Conservation (phyloP, 805 yeast genomes). For the Candida palmyrensis region DNA sequence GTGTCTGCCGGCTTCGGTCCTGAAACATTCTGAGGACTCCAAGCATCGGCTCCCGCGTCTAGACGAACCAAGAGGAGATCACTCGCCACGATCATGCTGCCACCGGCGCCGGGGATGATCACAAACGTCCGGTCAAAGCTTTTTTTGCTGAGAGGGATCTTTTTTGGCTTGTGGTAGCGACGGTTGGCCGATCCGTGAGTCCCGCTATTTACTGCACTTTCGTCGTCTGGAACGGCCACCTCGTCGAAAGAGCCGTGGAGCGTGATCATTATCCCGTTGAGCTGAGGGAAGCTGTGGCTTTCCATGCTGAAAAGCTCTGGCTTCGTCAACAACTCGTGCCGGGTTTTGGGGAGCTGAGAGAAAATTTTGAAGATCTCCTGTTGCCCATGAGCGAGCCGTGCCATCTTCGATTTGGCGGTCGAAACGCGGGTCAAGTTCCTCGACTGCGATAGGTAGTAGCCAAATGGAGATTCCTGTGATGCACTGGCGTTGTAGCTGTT, state of each 20-base stretch:
- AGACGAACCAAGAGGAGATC: constrained; percentile 72
- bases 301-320: constrained; percentile 76
- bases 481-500: constrained; percentile 7
- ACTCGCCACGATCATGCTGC: constrained; percentile 77
- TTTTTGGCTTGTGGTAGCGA: constrained; percentile 16
- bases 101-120: constrained; percentile 65
- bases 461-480: constrained; percentile 42
- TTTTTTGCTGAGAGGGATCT: constrained; percentile 47
- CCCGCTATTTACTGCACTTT: constrained; percentile 3
- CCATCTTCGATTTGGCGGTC: constrained; percentile 47
- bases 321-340: constrained; percentile 59
- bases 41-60: constrained; percentile 49
- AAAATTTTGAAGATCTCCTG: constrained; percentile 60
- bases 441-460: constrained; percentile 66
- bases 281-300: constrained; percentile 62
- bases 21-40: constrained; percentile 31
- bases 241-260: constrained; percentile 87
- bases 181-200: constrained; percentile 13
- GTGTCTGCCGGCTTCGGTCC: constrained; percentile 8
- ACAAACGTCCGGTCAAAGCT: constrained; percentile 84
- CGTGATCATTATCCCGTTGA: constrained; percentile 71
- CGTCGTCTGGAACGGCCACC: constrained; percentile 46
- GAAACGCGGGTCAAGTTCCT: constrained; percentile 69
- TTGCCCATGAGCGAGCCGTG: constrained; percentile 64
- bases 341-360: constrained; percentile 67